Conservation (phyloP, 2,329 filamentous ascomycete species). For the Phialocephala sp. region DNA sequence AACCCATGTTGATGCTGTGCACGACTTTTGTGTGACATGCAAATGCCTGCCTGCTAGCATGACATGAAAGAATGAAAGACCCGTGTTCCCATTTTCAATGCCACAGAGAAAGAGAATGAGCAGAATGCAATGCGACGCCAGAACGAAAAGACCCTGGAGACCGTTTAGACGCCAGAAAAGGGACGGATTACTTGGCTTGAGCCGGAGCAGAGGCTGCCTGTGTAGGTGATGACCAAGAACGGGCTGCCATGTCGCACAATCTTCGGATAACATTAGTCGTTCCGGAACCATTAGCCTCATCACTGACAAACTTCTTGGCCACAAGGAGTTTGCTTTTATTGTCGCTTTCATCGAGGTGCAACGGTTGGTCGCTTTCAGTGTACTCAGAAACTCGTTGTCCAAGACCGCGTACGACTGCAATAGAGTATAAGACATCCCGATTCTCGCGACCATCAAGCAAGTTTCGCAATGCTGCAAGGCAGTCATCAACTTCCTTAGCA, state of each 20-base stretch:
- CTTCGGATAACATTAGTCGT: conserved; percentile 75
- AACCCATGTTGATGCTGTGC: conserved; percentile 17
- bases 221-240: conserved; percentile 43
- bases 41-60: conserved; percentile 14
- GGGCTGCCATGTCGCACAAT: conserved; percentile 69
- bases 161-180: conserved; percentile 23
- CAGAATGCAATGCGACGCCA: conserved; percentile 34
- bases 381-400: conserved; percentile 68
- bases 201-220: conserved; percentile 22
- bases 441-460: conserved; percentile 83
- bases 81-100: conserved; percentile 29
- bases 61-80: conserved; percentile 18
- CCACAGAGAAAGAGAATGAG: conserved; percentile 29
- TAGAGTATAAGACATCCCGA: conserved; percentile 87
- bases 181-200: conserved; percentile 11
- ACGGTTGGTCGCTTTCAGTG: conserved; percentile 60
- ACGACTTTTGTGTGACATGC: conserved; percentile 11
- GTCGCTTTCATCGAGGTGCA: conserved; percentile 69
- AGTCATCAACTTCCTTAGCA: conserved; percentile 66
- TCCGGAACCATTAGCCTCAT: conserved; percentile 70
- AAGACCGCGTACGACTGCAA: conserved; percentile 79
- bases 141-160: conserved; percentile 18
- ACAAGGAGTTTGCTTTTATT: conserved; percentile 70
- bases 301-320: conserved; percentile 71
- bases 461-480: conserved; percentile 68